Evolutionary conservation across 306 rosid genomes (phyloP).

Genomic region (Spatholobus suberectus): DNA sequence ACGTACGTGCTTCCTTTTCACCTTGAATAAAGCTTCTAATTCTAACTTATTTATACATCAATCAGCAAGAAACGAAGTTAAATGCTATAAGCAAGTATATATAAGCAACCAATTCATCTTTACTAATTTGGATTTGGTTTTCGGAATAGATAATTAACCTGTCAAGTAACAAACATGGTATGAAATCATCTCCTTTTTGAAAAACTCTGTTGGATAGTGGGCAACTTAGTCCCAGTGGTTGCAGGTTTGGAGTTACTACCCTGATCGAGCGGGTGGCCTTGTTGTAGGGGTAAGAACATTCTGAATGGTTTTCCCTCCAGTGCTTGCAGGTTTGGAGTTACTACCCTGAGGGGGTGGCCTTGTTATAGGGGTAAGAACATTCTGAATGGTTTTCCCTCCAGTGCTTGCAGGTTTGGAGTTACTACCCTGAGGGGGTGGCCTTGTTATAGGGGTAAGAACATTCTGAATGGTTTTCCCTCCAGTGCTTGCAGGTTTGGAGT

Average conservation of each 20-base stretch:
- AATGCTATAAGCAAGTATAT: no score
- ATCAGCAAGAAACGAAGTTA: no score
- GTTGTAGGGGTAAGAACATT: not conserved
- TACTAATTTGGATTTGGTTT: no score
- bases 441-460: not conserved
- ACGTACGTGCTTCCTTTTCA: no score
- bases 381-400: no score
- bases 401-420: not conserved
- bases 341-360: constrained; percentile 25
- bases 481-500: not conserved
- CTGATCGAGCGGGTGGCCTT: constrained; percentile 33
- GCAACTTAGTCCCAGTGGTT: not conserved
- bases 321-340: not conserved
- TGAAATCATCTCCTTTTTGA: not conserved
- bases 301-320: no score
- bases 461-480: no score
- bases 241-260: not conserved
- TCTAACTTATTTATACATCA: no score
- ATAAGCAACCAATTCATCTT: no score
- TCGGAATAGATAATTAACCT: no score
- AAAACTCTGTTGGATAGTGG: not conserved
- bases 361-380: not conserved
- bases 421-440: constrained; percentile 16
- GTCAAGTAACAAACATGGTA: no score
- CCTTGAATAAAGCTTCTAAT: no score